phyloP scores from a whole-genome alignment of 306 rosid genomes.

The Corylus avellana region DNA sequence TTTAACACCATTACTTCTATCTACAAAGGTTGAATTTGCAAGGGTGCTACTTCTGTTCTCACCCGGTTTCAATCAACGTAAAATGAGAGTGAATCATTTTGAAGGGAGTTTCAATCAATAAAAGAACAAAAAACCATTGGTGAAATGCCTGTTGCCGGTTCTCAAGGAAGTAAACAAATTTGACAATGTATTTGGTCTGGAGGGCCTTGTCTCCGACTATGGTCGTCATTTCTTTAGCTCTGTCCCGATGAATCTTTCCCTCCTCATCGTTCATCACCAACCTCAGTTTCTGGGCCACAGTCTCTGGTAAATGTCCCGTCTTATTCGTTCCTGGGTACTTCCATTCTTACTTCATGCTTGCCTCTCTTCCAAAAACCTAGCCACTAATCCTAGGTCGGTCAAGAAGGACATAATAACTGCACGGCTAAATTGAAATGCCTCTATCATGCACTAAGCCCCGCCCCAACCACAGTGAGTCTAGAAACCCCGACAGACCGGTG shows the following conservation, averaged over 20 bases:
- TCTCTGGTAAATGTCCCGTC: conserved; percentile 36
- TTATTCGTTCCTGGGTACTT: conserved; percentile 30
- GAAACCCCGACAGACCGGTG: conserved; percentile 53
- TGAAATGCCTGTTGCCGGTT: not conserved
- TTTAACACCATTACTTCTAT: too few species aligned
- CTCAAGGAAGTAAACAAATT: conserved; percentile 33
- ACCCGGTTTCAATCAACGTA: too few species aligned
- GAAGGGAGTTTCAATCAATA: too few species aligned
- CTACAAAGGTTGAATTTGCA: too few species aligned
- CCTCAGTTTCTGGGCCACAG: conserved; percentile 30
- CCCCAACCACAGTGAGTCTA: conserved; percentile 52
- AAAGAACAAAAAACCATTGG: not conserved
- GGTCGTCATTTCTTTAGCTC: conserved; percentile 26
- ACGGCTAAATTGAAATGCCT: conserved; percentile 17
- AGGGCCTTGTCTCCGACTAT: conserved; percentile 17
- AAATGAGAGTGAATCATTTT: too few species aligned
- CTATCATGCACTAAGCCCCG: conserved; percentile 38
- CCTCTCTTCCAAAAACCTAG: conserved; percentile 33
- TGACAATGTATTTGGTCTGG: conserved; percentile 26
- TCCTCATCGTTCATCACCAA: conserved; percentile 31
- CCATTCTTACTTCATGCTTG: conserved; percentile 21
- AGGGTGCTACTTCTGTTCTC: too few species aligned
- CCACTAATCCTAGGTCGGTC: conserved; percentile 31
- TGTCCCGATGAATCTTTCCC: conserved; percentile 36
- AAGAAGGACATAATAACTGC: conserved; percentile 17